Evolutionary conservation across 805 yeast species (phyloP), one percentile per base, ranked within the genome.

Genomic region (Starmerella etchellsii): DNA sequence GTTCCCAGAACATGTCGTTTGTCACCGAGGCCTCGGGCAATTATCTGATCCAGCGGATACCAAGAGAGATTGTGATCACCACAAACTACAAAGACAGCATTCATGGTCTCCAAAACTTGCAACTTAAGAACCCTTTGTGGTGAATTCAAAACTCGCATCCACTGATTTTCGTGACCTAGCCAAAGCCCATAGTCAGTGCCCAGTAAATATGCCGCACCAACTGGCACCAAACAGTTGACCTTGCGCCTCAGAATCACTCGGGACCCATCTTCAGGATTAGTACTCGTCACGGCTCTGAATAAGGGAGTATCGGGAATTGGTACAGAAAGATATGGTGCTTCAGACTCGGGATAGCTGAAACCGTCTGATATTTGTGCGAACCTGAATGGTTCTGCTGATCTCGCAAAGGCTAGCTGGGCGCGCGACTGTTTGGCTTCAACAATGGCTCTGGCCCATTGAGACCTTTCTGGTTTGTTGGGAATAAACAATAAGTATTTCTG

Each of bases 131-230:
- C 70, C 67, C 40, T n/a, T 14, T 28, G 36, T 5, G 45, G 47
- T 10, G 28, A n/a, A 6, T 16, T 5, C 34, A 78, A 56, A 4
- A 81, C 71, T 41, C 72, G 64, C 41, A 64, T 70, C 91, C 93
- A 81, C 2, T 33, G 37, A 1, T 54, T 48, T 13, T 48, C 44
- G n/a, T 50, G 39, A 3, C 47, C 81, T 58, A 49, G 19, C 46
- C 69, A 79, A 1, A 84, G 59, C 0, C 95, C 94, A 39, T 65
- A 60, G 1, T 67, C 67, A 2, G 80, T 64, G 1, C 91, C 94
- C 18, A 78, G 54, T 2, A 81, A 56, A 32, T 38, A 41, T 8
- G 34, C 26, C 25, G 34, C 21, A 1, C 52, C 56, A 45, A 81
- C 70, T 20, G 66, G 54, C 1, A 66, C 61, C 3, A 71, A 61